A percentile compares a stretch with the other conserved stretches of the same genome.
These are phyloP conservation scores for Lactifluus volemus DNA, from an alignment of 768 basidiomycete genomes.

Conservation along the genomic window DNA sequence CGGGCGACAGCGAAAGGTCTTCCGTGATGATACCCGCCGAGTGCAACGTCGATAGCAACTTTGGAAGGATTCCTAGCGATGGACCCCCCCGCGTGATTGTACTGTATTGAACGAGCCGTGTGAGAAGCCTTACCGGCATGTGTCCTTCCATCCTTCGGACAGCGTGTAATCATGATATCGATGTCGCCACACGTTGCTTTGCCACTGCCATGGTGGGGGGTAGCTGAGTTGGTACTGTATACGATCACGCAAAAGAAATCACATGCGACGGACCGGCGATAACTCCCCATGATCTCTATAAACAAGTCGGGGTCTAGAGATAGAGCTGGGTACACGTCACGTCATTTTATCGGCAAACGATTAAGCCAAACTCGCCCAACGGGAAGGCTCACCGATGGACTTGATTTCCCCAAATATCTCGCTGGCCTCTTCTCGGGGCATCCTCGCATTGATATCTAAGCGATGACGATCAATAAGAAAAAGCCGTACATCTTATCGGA, in stretches of 20 bases:
- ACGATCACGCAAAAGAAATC: not conserved
- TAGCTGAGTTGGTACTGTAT: too few relatives aligned
- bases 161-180: conserved; percentile 79
- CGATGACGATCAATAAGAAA: not conserved
- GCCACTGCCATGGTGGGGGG: conserved; percentile 40
- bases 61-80: conserved; percentile 47
- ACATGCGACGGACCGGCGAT: conserved; percentile 44
- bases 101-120: not conserved
- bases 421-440: conserved; percentile 75
- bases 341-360: not conserved
- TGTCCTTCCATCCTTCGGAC: conserved; percentile 59
- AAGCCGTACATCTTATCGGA: not conserved
- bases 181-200: conserved; percentile 84
- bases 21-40: conserved; percentile 61
- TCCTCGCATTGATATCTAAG: conserved; percentile 70
- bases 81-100: too few relatives aligned
- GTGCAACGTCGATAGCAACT: conserved; percentile 50
- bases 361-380: not conserved
- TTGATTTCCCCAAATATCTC: conserved; percentile 66
- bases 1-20: conserved; percentile 59
- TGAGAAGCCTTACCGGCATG: conserved; percentile 49
- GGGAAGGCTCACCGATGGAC: conserved; percentile 44
- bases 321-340: conserved; percentile 40
- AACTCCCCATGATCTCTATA: conserved; percentile 90
- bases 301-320: conserved; percentile 60